Evolutionary conservation across 1,284 basidiomycete genomes (phyloP), one percentile per base, ranked within the genome.

Genomic region (Hemileia vastatrix): DNA sequence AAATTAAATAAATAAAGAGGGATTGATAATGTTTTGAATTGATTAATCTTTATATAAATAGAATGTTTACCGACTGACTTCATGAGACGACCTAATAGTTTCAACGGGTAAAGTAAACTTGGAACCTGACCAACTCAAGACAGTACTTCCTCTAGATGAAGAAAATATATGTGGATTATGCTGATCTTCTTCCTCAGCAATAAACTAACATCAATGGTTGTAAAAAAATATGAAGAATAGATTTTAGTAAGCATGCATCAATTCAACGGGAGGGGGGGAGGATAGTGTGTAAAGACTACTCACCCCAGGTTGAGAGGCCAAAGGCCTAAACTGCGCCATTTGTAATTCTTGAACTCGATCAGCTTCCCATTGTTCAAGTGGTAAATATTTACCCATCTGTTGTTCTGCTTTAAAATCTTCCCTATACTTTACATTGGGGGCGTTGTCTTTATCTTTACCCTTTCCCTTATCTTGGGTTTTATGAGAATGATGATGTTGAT

Each of bases 141-240:
- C 15, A 21, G 15, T 50, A 23, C 15, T 50, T 9, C 44, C 43
- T 23, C 6, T 36, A 18, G 44, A 21, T 23, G 59, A 61, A 53
- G 52, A 52, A 19, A 61, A 61, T 21, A 61, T 61, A 47, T 61
- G 59, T 15, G 59, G 59, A 47, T 60, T 54, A 11, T 47, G 13
- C 2, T 21, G 31, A 5, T 53, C 51, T 31, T 61, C 59, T 23
- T 49, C 27, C 13, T 54, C 40, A 53, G 13, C 18, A 40, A 33
- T 1, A 24, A 44, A 18, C 13, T 6, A 23, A 9, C 23, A 21
- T 3, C 15, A n/a, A 4, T 1, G 6, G 19, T 51, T 51, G 19
- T 51, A 3, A 11, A 11, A 27, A 53, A 36, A 36, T 24, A 36
- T 15, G n/a, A 53, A 23, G 51, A 23, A n/a, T n/a, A n/a, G n/a